Evolutionary conservation across 495 filamentous ascomycete species (phyloP).

Genomic region (Penicillium herquei): DNA sequence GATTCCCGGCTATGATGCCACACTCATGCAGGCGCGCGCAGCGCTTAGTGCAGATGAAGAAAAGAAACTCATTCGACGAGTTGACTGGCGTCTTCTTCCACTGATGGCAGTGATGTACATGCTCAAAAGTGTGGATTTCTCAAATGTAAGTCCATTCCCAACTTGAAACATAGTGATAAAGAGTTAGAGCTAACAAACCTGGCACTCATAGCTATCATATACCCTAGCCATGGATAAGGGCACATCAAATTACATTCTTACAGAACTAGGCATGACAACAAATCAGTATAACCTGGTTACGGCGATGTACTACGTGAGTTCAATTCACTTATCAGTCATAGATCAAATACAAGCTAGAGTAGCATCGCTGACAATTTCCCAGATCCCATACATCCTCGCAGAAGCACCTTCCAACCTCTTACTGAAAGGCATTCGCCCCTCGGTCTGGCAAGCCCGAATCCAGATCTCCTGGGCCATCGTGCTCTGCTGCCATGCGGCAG

Average conservation of each 20-base stretch:
- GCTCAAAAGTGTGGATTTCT: background rate
- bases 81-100: conserved; percentile 34
- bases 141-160: too few species aligned
- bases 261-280: background rate
- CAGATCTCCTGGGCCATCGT: conserved; percentile 35
- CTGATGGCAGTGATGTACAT: background rate
- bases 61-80: conserved; percentile 31
- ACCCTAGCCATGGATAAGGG: background rate
- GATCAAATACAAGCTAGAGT: too few species aligned
- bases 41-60: conserved; percentile 33
- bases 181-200: background rate
- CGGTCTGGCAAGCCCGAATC: conserved; percentile 39
- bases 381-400: conserved; percentile 2
- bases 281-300: conserved; percentile 4
- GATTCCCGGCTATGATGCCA: conserved; percentile 34
- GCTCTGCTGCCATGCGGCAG: conserved; percentile 33
- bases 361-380: background rate
- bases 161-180: too few species aligned
- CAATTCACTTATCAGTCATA: background rate
- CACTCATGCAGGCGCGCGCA: conserved; percentile 34
- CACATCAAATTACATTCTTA: background rate
- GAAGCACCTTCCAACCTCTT: conserved; percentile 29
- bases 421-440: conserved; percentile 36
- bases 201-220: background rate
- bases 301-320: conserved; percentile 2